Percentiles rank a stretch among this genome's conserved stretches.
These are phyloP conservation scores for Nigrospora sphaerica DNA, from an alignment of 2,329 filamentous ascomycete genomes.

Conservation along the genomic window DNA sequence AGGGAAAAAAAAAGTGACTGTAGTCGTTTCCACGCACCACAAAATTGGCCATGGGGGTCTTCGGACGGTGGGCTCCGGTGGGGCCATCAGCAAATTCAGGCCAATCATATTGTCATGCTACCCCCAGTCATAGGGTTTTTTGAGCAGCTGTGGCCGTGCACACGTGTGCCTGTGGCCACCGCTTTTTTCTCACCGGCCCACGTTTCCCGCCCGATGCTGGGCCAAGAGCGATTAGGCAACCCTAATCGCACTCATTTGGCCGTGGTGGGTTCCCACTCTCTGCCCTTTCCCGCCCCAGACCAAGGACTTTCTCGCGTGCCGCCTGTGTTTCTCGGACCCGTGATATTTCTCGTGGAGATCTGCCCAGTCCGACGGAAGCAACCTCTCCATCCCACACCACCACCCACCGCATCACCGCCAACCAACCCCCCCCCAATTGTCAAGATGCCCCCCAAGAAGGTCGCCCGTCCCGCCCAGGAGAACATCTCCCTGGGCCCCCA, in stretches of 20 bases:
- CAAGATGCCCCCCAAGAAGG: slow-evolving; percentile 94
- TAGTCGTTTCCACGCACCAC: background rate
- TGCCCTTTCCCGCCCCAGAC: no score
- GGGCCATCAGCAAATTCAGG: no score
- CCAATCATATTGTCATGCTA: no score
- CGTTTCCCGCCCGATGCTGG: no score
- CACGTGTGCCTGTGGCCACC: background rate
- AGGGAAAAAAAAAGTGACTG: slow-evolving; percentile 1
- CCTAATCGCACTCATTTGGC: no score
- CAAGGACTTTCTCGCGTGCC: no score
- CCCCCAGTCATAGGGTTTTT: no score
- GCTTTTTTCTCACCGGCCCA: background rate
- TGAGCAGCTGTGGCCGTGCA: no score
- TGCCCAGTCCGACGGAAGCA: slow-evolving; percentile 9
- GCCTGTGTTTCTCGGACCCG: no score
- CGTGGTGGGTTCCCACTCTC: no score
- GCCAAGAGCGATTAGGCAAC: no score
- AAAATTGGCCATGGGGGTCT: background rate
- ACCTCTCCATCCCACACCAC: slow-evolving; percentile 9
- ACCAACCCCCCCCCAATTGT: slow-evolving; percentile 24
- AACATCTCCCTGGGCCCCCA: slow-evolving; percentile 98
- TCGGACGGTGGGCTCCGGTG: no score
- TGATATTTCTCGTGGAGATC: slow-evolving; percentile 4
- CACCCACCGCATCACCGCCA: slow-evolving; percentile 22
- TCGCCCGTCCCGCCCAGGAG: slow-evolving; percentile 77